Evolutionary conservation across 2,329 filamentous ascomycete species (phyloP).

Genomic region (Elsinoe arachidis): DNA sequence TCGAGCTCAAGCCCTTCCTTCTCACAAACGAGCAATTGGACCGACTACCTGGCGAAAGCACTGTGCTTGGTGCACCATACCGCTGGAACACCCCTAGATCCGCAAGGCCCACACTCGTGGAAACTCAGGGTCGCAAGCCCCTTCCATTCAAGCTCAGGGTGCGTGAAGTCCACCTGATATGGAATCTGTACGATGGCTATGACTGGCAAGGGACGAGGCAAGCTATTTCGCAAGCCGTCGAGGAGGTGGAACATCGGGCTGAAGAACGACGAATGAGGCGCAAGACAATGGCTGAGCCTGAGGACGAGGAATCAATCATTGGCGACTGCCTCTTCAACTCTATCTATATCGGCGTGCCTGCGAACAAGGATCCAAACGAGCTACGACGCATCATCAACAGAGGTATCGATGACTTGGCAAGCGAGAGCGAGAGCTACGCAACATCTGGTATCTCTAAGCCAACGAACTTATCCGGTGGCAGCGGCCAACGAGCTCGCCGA

Average conservation of each 20-base stretch:
- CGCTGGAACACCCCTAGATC: conserved; percentile 25
- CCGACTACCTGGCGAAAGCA: conserved; percentile 21
- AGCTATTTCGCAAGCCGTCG: conserved; percentile 76
- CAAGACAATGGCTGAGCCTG: conserved; percentile 46
- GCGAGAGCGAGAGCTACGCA: conserved; percentile 82
- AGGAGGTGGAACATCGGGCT: conserved; percentile 75
- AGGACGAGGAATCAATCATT: conserved; percentile 74
- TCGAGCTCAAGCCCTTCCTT: conserved; percentile 25
- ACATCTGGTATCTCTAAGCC: conserved; percentile 57
- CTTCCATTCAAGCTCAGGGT: conserved; percentile 62
- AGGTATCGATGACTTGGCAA: conserved; percentile 73
- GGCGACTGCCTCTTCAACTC: conserved; percentile 97
- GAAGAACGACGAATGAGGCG: conserved; percentile 60
- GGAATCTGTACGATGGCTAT: conserved; percentile 96
- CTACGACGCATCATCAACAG: conserved; percentile 78
- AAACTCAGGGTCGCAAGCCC: conserved; percentile 4
- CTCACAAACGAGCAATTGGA: conserved; percentile 29
- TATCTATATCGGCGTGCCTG: conserved; percentile 89
- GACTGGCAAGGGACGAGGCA: conserved; percentile 88
- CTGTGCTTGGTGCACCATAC: conserved; percentile 23
- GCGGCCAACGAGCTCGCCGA: conserved; percentile 22
- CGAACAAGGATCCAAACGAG: conserved; percentile 70
- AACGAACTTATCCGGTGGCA: conserved; percentile 33
- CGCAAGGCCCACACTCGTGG: neutral
- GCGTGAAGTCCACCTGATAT: conserved; percentile 85